Evolutionary conservation across 352 stramenopile genomes (phyloP), one percentile per base, ranked within the genome.

Genomic region (Thraustochytrium sp.): DNA sequence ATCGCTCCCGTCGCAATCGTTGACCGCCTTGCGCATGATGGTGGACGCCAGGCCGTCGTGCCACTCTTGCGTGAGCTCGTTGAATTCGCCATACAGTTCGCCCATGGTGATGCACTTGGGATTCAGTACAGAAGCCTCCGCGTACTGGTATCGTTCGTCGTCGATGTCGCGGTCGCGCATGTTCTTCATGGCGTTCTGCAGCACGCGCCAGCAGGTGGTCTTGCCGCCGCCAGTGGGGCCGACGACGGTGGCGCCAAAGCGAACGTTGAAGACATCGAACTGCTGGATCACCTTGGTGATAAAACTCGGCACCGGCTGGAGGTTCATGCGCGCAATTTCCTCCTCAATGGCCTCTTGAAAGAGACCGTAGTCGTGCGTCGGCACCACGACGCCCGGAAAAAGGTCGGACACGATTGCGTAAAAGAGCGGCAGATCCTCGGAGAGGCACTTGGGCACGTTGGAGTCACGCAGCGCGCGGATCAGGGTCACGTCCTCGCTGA

Each of bases 381-480:
- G 92, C 26, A 96, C 86, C 65, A 94, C 91, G 37, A 96, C 92
- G 2, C 88, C 59, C 5, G 76, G 92, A 74, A 97, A 97, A 2
- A 97, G 80, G 80, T 97, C 93, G 21, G 89, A 88, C 0, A 98
- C 87, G 38, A 98, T 86, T 8, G 95, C 87, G 1, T 90, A 89
- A 86, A 98, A 98, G 0, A 98, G 88, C 8, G 92, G 92, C 0
- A 95, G 88, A 84, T 98, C 94, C 85, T 98, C 92, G 46, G 91
- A 89, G 29, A 97, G 90, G 76, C 98, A 97, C 86, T 98, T 98
- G 2, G 93, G 94, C 3, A 97, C 94, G 85, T 98, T 98, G 86
- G 94, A 97, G 76, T 97, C 94, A 13, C 94, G 90, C 48, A 98
- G 84, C 0, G 94, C 93, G 0, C 92, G 91, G 88, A 97, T 96